Evolutionary conservation across 805 yeast genomes (phyloP).

Genomic region (Pichia kluyveri): DNA sequence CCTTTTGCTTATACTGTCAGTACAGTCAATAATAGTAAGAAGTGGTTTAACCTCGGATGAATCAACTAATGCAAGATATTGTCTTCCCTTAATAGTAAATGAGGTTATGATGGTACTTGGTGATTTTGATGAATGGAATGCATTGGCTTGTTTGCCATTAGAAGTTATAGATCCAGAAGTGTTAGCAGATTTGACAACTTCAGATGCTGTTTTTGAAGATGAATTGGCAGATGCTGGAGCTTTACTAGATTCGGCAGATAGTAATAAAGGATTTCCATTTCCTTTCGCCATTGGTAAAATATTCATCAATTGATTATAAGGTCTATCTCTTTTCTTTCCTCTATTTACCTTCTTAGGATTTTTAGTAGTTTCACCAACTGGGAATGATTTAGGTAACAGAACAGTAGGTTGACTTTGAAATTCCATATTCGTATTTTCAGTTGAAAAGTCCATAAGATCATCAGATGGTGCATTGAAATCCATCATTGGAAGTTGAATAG

Average conservation of each 20-base stretch:
- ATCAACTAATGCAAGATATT: not conserved
- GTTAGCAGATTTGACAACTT: too few species aligned
- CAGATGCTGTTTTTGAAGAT: not conserved
- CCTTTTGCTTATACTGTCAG: constrained; percentile 3
- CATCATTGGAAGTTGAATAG: constrained; percentile 4
- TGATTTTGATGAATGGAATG: not conserved
- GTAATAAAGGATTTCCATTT: too few species aligned
- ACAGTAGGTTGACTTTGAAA: constrained; percentile 8
- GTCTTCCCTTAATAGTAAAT: constrained; percentile 1
- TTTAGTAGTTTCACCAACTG: not conserved
- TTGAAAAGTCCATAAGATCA: not conserved
- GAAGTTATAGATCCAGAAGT: not conserved
- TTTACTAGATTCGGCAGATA: too few species aligned
- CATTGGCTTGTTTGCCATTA: not conserved
- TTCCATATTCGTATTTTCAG: not conserved
- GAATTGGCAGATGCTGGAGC: not conserved
- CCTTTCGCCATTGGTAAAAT: not conserved
- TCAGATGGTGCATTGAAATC: not conserved
- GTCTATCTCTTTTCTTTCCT: not conserved
- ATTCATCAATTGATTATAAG: not conserved
- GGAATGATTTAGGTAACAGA: not conserved
- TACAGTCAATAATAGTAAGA: constrained; percentile 2
- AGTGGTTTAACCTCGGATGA: constrained; percentile 2
- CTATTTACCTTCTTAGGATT: not conserved
- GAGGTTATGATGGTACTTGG: not conserved